These are phyloP conservation scores for Tephrocybe sp. DNA, from an alignment of 768 basidiomycete species.

Conservation along the genomic window DNA sequence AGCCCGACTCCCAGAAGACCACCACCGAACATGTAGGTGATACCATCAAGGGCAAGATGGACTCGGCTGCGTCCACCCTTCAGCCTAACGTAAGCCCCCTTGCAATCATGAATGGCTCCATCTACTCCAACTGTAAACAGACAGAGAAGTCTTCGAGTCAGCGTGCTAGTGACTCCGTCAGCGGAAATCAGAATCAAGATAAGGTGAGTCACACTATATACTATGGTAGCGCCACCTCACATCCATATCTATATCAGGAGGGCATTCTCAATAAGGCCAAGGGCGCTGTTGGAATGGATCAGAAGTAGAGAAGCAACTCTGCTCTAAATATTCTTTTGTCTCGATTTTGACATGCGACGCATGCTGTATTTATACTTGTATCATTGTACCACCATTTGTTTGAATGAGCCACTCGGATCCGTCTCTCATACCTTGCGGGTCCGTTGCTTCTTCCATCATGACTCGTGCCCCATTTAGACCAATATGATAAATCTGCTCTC, in stretches of 20 bases:
- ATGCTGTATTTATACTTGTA: no score
- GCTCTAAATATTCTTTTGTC: no score
- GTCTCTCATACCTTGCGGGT: no score
- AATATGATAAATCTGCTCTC: no score
- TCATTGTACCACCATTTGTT: no score
- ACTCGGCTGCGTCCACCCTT: slow-evolving; percentile 45
- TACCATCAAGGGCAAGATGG: slow-evolving; percentile 44
- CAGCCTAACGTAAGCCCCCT: slow-evolving; percentile 50
- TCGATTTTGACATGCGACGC: no score
- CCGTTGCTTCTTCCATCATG: no score
- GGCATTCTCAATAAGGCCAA: slow-evolving; percentile 52
- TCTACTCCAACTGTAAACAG: slow-evolving; percentile 20
- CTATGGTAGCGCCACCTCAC: background rate
- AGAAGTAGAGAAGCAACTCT: no score
- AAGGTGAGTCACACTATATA: slow-evolving; percentile 23
- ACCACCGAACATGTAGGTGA: slow-evolving; percentile 51
- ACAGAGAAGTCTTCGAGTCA: slow-evolving; percentile 55
- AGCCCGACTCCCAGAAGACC: slow-evolving; percentile 65
- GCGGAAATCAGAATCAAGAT: slow-evolving; percentile 48
- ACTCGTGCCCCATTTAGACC: no score
- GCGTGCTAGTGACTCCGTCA: slow-evolving; percentile 45
- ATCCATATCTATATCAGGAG: slow-evolving; percentile 26
- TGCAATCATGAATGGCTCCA: no score
- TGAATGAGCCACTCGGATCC: no score
- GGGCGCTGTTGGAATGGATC: slow-evolving; percentile 47